phyloP scores from a whole-genome alignment of 2,329 filamentous ascomycete genomes.

The Dactylonectria estremocensis region DNA sequence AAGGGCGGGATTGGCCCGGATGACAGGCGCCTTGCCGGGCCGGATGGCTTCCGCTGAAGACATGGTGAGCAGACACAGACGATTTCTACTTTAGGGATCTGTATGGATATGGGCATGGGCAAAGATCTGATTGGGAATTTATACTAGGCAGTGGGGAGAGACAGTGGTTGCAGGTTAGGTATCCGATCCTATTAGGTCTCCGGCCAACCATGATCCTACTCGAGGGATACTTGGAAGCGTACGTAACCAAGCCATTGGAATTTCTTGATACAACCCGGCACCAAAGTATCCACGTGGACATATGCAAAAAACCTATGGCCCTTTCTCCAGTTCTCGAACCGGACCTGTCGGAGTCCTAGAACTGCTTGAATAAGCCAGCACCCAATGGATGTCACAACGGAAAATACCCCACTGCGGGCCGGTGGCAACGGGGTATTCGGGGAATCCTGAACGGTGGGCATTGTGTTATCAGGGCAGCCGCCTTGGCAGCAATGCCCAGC shows the following conservation, averaged over 20 bases:
- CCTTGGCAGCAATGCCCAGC: not conserved
- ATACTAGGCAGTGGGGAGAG: not conserved
- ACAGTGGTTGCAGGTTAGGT: not conserved
- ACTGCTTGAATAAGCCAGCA: not conserved
- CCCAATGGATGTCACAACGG: constrained; percentile 10
- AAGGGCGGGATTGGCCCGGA: constrained; percentile 57
- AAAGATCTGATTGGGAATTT: constrained; percentile 3
- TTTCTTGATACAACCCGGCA: too few species aligned
- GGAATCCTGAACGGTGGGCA: constrained; percentile 17
- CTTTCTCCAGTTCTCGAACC: not conserved
- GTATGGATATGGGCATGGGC: not conserved
- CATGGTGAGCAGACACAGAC: not conserved
- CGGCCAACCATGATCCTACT: too few species aligned
- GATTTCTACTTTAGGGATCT: not conserved
- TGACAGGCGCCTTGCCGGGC: constrained; percentile 42
- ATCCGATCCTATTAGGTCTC: too few species aligned
- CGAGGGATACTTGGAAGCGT: too few species aligned
- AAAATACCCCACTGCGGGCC: constrained; percentile 17
- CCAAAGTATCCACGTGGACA: too few species aligned
- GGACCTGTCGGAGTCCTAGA: not conserved
- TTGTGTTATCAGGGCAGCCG: constrained; percentile 4
- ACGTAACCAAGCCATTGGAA: too few species aligned
- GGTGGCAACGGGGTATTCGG: constrained; percentile 22
- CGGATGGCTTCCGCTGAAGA: not conserved
- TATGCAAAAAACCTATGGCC: too few species aligned